Percentiles rank a stretch among this genome's conserved stretches.
Conservation (phyloP, 2,329 filamentous ascomycete species). For the Grosmannia penicillata region DNA sequence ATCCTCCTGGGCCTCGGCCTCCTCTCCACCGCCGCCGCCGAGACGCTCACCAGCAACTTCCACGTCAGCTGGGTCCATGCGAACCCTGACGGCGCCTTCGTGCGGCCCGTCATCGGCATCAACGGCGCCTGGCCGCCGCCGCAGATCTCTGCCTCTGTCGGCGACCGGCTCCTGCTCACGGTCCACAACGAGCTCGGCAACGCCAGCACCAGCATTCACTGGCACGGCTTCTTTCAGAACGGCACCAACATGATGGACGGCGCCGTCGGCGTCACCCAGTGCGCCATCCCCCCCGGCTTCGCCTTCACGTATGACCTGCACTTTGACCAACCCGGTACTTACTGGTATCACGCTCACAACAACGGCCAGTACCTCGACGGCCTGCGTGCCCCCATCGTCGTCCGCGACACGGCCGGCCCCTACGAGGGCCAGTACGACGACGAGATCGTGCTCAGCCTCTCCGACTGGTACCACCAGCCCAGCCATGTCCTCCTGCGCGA, state of each 20-base stretch:
- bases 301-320: conserved; percentile 46
- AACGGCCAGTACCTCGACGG: conserved; percentile 58
- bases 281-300: conserved; percentile 45
- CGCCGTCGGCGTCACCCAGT: conserved; percentile 49
- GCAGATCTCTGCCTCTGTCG: conserved; percentile 43
- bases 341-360: conserved; percentile 64
- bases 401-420: conserved; percentile 46
- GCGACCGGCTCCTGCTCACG: conserved; percentile 45
- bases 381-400: conserved; percentile 41
- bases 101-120: conserved; percentile 55
- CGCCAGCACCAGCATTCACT: conserved; percentile 48
- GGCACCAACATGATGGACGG: conserved; percentile 61
- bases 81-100: conserved; percentile 52
- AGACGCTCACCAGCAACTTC: conserved; percentile 45
- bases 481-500: conserved; percentile 29
- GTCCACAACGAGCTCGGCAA: conserved; percentile 46
- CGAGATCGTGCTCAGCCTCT: conserved; percentile 50
- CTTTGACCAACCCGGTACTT: conserved; percentile 42
- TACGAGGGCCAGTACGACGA: conserved; percentile 44
- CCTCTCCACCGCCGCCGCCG: conserved; percentile 8
- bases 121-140: conserved; percentile 66
- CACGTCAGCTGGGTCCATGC: conserved; percentile 55
- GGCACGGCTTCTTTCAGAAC: conserved; percentile 54
- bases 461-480: conserved; percentile 55
- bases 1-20: no score